Evolutionary conservation across 148 eudicot species (phyloP), one percentile per base, ranked within the genome.

Genomic region (Vaccinium vitisidaea): DNA sequence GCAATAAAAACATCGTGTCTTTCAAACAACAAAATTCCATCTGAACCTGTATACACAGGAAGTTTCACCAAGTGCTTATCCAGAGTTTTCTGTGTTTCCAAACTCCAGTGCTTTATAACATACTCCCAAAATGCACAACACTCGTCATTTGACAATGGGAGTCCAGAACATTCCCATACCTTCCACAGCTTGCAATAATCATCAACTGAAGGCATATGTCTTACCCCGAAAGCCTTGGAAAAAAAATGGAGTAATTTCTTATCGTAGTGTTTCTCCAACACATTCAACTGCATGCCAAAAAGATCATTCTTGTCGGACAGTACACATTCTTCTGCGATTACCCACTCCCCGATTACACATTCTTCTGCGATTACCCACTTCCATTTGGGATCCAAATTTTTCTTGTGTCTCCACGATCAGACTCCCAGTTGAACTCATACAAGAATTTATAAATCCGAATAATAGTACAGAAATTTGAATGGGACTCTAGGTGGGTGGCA

Each of bases 321-420:
- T 55, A 93, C 92, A 85, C 98, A 94, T 48, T 91, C 91, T 46
- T 85, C 81, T 18, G 90, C 86, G 55, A 61, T 50, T 50, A 80
- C 94, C 94, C 94, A 93, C 74, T 79, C 49, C 13, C 95, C 95
- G 76, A n/a, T n/a, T n/a, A n/a, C n/a, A n/a, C n/a, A n/a, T n/a
- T n/a, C n/a, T n/a, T n/a, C n/a, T n/a, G n/a, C n/a, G n/a, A n/a
- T n/a, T n/a, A n/a, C n/a, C n/a, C 84, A 43, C 76, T 30, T 46
- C 89, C 86, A 67, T 78, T 80, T 16, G 98, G 95, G 55, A 93
- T 84, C 94, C 94, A 93, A 52, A 94, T 86, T 11, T 52, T 81
- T 15, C 3, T 23, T 30, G 70, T 23, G 49, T 74, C 87, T 30
- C 75, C 87, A 25, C 8, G 80, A 9, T 16, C 74, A 3, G 91